Percentiles rank a stretch among this genome's conserved stretches.
Evolutionary conservation across 768 basidiomycete genomes (phyloP).

Genomic region (Mycena leptocephala): DNA sequence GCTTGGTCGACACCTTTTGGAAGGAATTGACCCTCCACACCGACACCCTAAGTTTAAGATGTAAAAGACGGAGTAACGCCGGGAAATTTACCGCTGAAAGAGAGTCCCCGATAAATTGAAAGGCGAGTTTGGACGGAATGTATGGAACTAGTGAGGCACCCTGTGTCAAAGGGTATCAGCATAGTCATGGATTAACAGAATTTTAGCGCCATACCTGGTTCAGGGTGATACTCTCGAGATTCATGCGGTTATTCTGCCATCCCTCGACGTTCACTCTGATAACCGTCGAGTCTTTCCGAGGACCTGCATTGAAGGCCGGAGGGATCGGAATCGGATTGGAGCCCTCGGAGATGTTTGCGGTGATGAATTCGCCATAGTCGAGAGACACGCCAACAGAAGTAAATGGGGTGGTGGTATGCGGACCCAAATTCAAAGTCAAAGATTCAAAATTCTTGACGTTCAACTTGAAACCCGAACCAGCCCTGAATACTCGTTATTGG

Average conservation of each 20-base stretch:
- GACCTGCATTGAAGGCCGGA: neutral
- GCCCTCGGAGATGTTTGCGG: slow-evolving; percentile 65
- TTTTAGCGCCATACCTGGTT: slow-evolving; percentile 54
- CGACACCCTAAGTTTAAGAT: neutral
- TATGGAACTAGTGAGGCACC: slow-evolving; percentile 65
- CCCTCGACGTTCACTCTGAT: slow-evolving; percentile 69
- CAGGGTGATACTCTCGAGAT: slow-evolving; percentile 63
- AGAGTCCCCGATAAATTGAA: slow-evolving; percentile 75
- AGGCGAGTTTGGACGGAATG: slow-evolving; percentile 59
- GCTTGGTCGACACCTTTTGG: slow-evolving; percentile 70
- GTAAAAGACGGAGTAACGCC: neutral
- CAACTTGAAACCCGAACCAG: slow-evolving; percentile 70
- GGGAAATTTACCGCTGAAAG: slow-evolving; percentile 62
- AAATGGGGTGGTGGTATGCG: slow-evolving; percentile 64
- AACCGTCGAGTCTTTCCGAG: slow-evolving; percentile 39
- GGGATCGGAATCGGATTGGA: slow-evolving; percentile 60
- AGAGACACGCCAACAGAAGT: slow-evolving; percentile 66
- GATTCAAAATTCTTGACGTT: slow-evolving; percentile 60
- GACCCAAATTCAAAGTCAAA: slow-evolving; percentile 63
- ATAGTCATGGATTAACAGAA: neutral
- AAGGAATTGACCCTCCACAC: slow-evolving; percentile 67
- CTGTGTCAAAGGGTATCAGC: slow-evolving; percentile 43
- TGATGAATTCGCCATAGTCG: slow-evolving; percentile 62
- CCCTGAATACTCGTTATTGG: slow-evolving; percentile 50
- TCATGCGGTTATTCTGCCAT: slow-evolving; percentile 74